Evolutionary conservation across 2,329 filamentous ascomycete genomes (phyloP), one percentile per base, ranked within the genome.

Genomic region (Aspergillus pseudoviridinutans): DNA sequence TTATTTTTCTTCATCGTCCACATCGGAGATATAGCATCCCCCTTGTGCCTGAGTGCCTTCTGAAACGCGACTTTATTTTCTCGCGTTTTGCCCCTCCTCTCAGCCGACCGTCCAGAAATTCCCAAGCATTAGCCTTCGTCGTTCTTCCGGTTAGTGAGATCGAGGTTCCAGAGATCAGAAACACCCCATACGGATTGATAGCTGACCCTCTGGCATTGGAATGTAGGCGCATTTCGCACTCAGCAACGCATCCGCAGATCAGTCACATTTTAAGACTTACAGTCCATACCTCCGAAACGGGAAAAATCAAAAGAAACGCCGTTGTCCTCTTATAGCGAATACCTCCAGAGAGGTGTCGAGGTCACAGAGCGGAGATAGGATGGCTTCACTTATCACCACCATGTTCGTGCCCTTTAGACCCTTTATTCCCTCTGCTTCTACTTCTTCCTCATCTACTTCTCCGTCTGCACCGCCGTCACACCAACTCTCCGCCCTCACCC

Each of bases 341-440:
- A 46, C n/a, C 42, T 46, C 42, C n/a, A 46, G 10, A 20, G 49
- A 51, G 29, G 50, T 9, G 12, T 41, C 24, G 25, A 42, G 50
- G 29, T 35, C 22, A 56, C 52, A 41, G 27, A 28, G 25, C 32
- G 53, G 53, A 57, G 32, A 28, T 46, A 63, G 55, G 38, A 91
- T 91, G 89, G 84, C 87, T 72, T 89, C 88, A 65, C 90, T 92
- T 78, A 88, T 92, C 71, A 90, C 87, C 66, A 92, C 89, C 74
- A 89, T 91, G 88, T 91, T 81, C 78, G 87, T 89, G 63, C 74
- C 74, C 71, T 68, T 66, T 67, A 61, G 61, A 66, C 64, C 59
- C 61, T 66, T 58, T 73, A 61, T 64, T 62, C 59, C 66, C 61
- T 65, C 70, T 50, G 65, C 61, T 58, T 70, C 66, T 64, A 63